These are phyloP conservation scores for Agapanthus africanus DNA, from an alignment of 106 monocot genomes.

Conservation along the genomic window DNA sequence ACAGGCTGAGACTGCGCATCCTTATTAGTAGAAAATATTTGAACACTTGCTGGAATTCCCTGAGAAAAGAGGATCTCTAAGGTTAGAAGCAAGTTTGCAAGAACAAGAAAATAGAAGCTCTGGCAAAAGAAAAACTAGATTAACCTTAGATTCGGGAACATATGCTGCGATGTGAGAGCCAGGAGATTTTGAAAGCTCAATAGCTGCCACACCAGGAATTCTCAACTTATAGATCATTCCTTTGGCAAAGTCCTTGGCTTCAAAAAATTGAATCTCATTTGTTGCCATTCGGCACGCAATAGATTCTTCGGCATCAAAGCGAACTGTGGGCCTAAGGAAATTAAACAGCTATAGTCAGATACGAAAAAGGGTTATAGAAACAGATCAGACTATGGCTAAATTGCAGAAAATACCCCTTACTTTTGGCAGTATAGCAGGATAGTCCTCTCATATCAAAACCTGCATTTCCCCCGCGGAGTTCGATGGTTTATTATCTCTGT, in stretches of 20 bases:
- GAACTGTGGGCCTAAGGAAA: constrained; percentile 60
- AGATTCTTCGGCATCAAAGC: constrained; percentile 84
- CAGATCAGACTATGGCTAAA: too few relatives aligned
- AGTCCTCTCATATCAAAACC: too few relatives aligned
- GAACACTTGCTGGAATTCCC: constrained; percentile 95
- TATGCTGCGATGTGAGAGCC: constrained; percentile 78
- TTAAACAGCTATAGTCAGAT: constrained; percentile 10
- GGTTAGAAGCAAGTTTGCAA: background rate
- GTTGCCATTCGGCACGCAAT: constrained; percentile 77
- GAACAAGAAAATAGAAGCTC: background rate
- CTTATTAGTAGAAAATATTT: constrained; percentile 73
- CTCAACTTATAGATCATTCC: constrained; percentile 59
- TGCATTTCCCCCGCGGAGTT: too few relatives aligned
- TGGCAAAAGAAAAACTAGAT: constrained; percentile 9
- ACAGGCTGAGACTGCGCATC: constrained; percentile 60
- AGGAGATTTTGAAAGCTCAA: constrained; percentile 66
- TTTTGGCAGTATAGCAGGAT: too few relatives aligned
- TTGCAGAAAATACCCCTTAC: too few relatives aligned
- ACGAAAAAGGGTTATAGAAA: too few relatives aligned
- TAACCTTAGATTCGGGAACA: constrained; percentile 86
- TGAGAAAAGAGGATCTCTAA: too few relatives aligned
- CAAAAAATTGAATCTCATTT: constrained; percentile 93
- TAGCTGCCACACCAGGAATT: constrained; percentile 58
- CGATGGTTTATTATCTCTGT: too few relatives aligned
- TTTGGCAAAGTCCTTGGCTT: constrained; percentile 65